These are phyloP conservation scores for Alternaria viburni DNA, from an alignment of 2,329 filamentous ascomycete species.

Conservation along the genomic window DNA sequence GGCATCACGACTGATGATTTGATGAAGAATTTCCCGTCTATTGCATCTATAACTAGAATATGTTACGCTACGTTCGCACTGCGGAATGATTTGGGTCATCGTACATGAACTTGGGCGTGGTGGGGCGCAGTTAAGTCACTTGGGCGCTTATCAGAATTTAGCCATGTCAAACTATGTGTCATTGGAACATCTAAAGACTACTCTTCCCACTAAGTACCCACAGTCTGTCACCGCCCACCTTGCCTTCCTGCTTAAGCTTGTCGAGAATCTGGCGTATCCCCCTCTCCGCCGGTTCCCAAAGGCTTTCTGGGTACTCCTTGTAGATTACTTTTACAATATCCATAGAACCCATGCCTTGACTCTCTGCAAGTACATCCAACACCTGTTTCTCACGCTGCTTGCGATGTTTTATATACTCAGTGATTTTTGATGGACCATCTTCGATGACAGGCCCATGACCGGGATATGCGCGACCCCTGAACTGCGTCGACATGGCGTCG, in stretches of 20 bases:
- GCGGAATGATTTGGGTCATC: background rate
- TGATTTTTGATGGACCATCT: conserved; percentile 73
- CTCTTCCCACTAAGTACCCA: conserved; percentile 47
- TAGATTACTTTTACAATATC: conserved; percentile 92
- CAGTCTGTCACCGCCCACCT: conserved; percentile 55
- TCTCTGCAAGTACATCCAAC: conserved; percentile 44
- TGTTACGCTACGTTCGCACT: too few relatives aligned
- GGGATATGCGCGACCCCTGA: conserved; percentile 77
- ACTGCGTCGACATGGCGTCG: conserved; percentile 69
- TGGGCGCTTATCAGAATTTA: background rate
- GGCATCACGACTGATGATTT: conserved; percentile 38
- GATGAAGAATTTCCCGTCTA: background rate
- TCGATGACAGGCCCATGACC: conserved; percentile 83
- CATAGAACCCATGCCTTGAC: conserved; percentile 69
- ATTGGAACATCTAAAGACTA: conserved; percentile 29
- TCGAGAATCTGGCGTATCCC: conserved; percentile 79
- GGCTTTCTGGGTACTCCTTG: conserved; percentile 73
- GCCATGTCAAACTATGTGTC: background rate
- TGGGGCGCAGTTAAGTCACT: conserved; percentile 1
- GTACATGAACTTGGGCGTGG: background rate
- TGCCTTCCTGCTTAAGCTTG: conserved; percentile 79
- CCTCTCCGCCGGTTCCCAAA: conserved; percentile 77
- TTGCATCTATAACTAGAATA: rapidly evolving
- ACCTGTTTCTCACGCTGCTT: conserved; percentile 70
- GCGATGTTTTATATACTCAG: conserved; percentile 84